Base-by-base conservation (phyloP, 805 yeast genomes). In the Saccharomycopsis sp. region DNA sequence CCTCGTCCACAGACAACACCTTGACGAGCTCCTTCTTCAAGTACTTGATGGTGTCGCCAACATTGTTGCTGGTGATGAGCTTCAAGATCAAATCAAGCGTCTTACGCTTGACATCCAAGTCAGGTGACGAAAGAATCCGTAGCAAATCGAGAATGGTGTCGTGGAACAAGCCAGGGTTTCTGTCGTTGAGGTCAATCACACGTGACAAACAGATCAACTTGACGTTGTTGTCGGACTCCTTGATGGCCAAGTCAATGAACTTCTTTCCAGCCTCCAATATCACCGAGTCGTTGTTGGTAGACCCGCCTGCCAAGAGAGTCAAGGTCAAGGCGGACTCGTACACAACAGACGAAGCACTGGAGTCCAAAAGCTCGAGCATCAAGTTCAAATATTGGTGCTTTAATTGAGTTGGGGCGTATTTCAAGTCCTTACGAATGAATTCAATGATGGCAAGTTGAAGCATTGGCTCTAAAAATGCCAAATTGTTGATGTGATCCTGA, bases 201-300 rank as follows among this genome's bases (percentile, higher is more conserved):
- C 96, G 83, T 69, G 90, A 94, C 68, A 94, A 78, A 20, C 96
- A 94, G 67, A 93, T 92, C 64, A 94, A 80, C 73, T 96, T 96
- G 66, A 93, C 92, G 68, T 92, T 94, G 75, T 89, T 92, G 72
- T 94, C 98, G n/a, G 96, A 80, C 70, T 91, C 98, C 69, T 87
- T 89, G 65, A 86, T 85, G 38, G 97, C 96, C 65, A 94, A 78
- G 59, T 89, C 96, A 62, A 93, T 84, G 67, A 90, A 87, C 71
- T 90, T 90, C 58, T 84, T 73, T 47, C 96, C 98, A 15, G 97
- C 94, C 62, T 85, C 81, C 57, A 84, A 75, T 58, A 93, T 79
- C 19, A 87, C 83, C 19, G 81, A 74, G 24, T 92, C 86, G 56
- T 85, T 82, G 57, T 76, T 71, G 34, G 47, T 61, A 24, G 82